Evolutionary conservation across 2,329 filamentous ascomycete species (phyloP), one percentile per base, ranked within the genome.

Genomic region (Raffaelea albimanens): DNA sequence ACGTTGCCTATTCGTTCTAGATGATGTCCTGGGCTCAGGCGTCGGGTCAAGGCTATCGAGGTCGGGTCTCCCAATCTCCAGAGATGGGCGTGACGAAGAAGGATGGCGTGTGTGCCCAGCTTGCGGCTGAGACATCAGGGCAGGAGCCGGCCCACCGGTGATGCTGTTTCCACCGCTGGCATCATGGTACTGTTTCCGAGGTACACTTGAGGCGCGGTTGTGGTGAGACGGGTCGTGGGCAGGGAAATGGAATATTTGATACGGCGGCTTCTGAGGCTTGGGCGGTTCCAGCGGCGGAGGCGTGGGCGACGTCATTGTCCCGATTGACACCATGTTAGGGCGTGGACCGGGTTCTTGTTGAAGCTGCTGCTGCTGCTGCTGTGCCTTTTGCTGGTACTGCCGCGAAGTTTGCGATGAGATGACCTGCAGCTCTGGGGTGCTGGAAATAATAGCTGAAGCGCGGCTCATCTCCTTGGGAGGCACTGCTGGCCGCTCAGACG

Each of bases 241-340:
- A 7, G 67, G 67, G 51, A 71, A 72, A 19, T 66, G 65, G 49
- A 69, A 66, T 5, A 70, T 60, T 14, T 63, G 67, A 25, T 63
- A 66, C 40, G 56, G 62, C 19, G 51, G 71, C 79, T 44, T 43
- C 22, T 49, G n/a, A n/a, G 47, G 39, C 10, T 48, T 20, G 18
- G 46, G 29, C 7, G 31, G 45, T 7, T 45, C 73, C 72, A 50
- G 72, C 56, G 77, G 80, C 8, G 69, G 63, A 4, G 69, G 68
- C 11, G 73, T 69, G 2, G 80, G 76, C 11, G 70, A 74, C 3
- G 89, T 95, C 82, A 93, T 91, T 0, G 88, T 94, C 13, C 88
- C 89, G 54, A 75, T 77, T 14, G 78, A 80, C 23, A 80, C 62
- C 65, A 71, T 71, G 19, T 43, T 45, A 7, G 67, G 63, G 45